Percentiles rank a stretch among this genome's conserved stretches.
phyloP scores from a whole-genome alignment of 2,329 filamentous ascomycete species.

The Aureobasidium sp. region DNA sequence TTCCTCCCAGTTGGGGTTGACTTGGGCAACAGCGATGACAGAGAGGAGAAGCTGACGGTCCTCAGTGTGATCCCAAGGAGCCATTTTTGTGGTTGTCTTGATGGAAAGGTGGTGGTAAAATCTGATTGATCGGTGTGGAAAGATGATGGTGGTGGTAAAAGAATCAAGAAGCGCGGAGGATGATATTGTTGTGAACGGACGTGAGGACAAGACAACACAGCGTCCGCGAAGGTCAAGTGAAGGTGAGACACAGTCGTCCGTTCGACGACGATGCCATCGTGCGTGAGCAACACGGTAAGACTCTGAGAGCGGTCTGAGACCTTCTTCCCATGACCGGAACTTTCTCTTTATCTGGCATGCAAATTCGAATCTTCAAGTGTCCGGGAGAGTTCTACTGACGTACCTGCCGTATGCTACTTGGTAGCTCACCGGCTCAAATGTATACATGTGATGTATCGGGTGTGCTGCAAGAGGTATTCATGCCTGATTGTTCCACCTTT shows the following conservation, averaged over 20 bases:
- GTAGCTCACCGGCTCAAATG: too few relatives aligned
- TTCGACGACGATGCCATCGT: background rate
- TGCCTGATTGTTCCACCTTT: background rate
- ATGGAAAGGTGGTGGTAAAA: background rate
- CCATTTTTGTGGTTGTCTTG: background rate
- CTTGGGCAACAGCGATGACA: background rate
- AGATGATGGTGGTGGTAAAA: background rate
- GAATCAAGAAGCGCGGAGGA: background rate
- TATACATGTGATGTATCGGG: background rate
- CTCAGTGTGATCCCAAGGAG: background rate
- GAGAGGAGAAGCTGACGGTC: slow-evolving; percentile 8
- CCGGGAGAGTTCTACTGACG: background rate
- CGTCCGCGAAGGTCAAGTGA: background rate
- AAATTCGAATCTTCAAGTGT: background rate
- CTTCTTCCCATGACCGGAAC: background rate
- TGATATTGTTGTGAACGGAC: background rate
- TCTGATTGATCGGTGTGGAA: background rate
- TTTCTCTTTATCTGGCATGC: background rate
- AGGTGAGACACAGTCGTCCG: background rate
- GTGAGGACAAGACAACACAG: background rate
- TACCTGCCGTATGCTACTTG: background rate
- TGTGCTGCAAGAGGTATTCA: background rate
- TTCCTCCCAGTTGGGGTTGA: background rate
- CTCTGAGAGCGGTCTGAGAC: background rate
- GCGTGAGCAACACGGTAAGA: background rate